Evolutionary conservation across 371 early-diverging fungal genomes (phyloP).

Genomic region (Entomophthora muscae): DNA sequence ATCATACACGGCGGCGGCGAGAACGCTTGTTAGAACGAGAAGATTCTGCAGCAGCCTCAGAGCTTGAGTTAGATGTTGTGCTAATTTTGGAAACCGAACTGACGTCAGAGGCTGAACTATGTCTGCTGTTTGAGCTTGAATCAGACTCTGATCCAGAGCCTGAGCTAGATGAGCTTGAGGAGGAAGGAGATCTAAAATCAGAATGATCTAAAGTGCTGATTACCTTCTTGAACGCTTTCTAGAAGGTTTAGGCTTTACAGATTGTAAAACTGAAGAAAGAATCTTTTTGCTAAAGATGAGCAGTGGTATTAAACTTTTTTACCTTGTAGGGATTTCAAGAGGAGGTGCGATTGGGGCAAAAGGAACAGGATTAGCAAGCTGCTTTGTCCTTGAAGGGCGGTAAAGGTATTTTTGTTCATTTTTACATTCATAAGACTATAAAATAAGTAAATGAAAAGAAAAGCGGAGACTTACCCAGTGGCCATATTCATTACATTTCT

Average conservation of each 20-base stretch:
- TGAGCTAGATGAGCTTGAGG: neutral
- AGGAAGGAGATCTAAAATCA: neutral
- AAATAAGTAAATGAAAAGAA: neutral
- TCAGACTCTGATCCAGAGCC: neutral
- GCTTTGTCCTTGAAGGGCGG: slow-evolving; percentile 4
- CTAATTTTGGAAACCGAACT: neutral
- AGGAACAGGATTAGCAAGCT: slow-evolving; percentile 3
- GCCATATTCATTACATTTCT: slow-evolving; percentile 6
- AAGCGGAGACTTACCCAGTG: slow-evolving; percentile 3
- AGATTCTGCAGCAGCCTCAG: neutral
- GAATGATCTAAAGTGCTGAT: neutral
- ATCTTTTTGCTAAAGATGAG: neutral
- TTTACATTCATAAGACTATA: slow-evolving; percentile 8
- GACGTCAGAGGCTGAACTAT: neutral
- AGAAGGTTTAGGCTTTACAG: neutral
- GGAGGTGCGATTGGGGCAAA: neutral
- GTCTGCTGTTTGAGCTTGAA: neutral
- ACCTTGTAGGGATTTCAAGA: neutral
- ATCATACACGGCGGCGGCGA: no score
- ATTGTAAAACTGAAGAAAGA: neutral
- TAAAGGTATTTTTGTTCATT: slow-evolving; percentile 7
- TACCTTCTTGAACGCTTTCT: neutral
- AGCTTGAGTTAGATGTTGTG: neutral
- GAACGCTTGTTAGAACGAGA: neutral
- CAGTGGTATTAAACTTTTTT: neutral